Base-by-base conservation (phyloP, 805 yeast species). In the Cyberlindnera mrakii region DNA sequence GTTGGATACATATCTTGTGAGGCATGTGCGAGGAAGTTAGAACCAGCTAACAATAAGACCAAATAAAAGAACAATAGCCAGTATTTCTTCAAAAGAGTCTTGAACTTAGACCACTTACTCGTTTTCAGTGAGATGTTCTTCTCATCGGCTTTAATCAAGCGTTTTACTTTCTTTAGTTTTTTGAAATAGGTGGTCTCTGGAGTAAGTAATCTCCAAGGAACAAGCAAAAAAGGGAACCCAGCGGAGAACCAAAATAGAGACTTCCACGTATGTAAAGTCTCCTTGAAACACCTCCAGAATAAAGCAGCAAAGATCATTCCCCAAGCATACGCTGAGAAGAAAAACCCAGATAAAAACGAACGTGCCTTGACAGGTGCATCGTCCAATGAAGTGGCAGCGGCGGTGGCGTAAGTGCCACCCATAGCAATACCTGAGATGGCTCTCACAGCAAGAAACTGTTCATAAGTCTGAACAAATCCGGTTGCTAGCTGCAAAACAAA, bases 1-100 rank as follows among this genome's bases (percentile, higher is more conserved):
- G 87, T 79, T 35, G 87, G 85, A 58, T 72, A 80, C 60, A 83
- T 67, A 63, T 83, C 90, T 62, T 83, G 89, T 6, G 87, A 75
- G 2, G 87, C 85, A 53, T 83, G 90, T 5, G 85, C 73, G 67
- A 75, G 70, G 63, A 80, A 83, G 63, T 82, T 82, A 64, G 80
- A 75, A 16, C 83, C 87, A 14, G 85, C 71, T 78, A 82, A 75
- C 55, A 82, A 61, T n/a, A 83, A 50, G 29, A 84, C 74, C 52
- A 75, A 63, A 58, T 80, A 83, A 39, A 73, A 56, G 50, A 78
- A 66, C 47, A 77, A 62, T 39, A 81, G 69, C 89, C 89, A 83
- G 59, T 83, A 76, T 33, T 65, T 62, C 51, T 62, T 67, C 42
- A 33, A 6, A 13, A 17, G 15, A 5, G 50, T 15, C 32, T 50